Percentiles rank a stretch among this genome's conserved stretches.
These are phyloP conservation scores for Trichosanthes cucumerina DNA, from an alignment of 306 rosid genomes.

Conservation along the genomic window DNA sequence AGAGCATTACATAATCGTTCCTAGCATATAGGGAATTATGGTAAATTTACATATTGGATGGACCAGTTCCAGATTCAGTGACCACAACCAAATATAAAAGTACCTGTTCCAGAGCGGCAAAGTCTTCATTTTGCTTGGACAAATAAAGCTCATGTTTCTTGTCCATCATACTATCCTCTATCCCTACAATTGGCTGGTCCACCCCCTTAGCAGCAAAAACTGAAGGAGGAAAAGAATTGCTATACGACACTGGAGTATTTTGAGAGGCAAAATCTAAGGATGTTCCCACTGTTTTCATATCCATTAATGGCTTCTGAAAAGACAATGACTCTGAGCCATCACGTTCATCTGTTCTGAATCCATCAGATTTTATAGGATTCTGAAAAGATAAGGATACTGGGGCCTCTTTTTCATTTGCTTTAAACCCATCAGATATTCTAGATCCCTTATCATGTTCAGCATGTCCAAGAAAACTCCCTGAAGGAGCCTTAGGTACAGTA, in stretches of 20 bases:
- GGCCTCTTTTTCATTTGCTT: slow-evolving; percentile 27
- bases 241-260: slow-evolving; percentile 27
- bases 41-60: background rate
- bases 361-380: slow-evolving; percentile 31
- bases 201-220: slow-evolving; percentile 19
- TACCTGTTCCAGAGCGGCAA: slow-evolving; percentile 94
- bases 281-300: slow-evolving; percentile 27
- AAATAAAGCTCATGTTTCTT: slow-evolving; percentile 39
- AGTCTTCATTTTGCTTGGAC: slow-evolving; percentile 69
- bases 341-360: slow-evolving; percentile 30
- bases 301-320: slow-evolving; percentile 32
- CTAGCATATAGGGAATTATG: background rate
- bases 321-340: slow-evolving; percentile 27
- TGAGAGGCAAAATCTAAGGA: slow-evolving; percentile 26
- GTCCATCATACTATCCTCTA: slow-evolving; percentile 46
- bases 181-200: slow-evolving; percentile 25
- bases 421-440: slow-evolving; percentile 28
- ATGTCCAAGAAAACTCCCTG: slow-evolving; percentile 39
- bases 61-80: background rate
- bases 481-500: slow-evolving; percentile 41
- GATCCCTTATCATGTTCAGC: slow-evolving; percentile 28
- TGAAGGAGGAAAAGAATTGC: slow-evolving; percentile 21
- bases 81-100: slow-evolving; percentile 16
- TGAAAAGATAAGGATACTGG: slow-evolving; percentile 29
- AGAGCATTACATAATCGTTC: background rate